phyloP scores from a whole-genome alignment of 441 rosid genomes.

The Pelargonium myrrhifolium region DNA sequence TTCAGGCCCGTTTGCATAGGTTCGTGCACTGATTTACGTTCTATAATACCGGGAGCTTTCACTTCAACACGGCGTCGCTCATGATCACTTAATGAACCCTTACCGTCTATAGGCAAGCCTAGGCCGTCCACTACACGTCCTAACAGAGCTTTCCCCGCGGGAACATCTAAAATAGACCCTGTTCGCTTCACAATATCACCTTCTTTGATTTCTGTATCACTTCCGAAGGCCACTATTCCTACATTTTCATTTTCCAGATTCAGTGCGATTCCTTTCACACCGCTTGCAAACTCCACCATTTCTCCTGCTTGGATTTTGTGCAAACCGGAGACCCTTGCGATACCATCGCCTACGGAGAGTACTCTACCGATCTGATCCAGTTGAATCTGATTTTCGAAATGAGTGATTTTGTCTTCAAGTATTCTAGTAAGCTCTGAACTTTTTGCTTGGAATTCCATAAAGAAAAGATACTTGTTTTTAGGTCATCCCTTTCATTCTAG shows the following conservation, averaged over 20 bases:
- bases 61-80: background rate
- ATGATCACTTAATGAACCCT: background rate
- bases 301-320: background rate
- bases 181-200: background rate
- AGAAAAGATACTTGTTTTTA: too few relatives aligned
- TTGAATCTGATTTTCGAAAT: too few relatives aligned
- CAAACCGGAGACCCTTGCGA: background rate
- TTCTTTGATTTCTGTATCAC: background rate
- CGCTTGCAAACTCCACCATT: conserved; percentile 4
- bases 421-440: too few relatives aligned
- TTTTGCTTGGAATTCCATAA: too few relatives aligned
- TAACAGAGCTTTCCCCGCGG: background rate
- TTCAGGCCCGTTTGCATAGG: too few relatives aligned
- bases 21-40: too few relatives aligned
- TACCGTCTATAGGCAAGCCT: background rate
- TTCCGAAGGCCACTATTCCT: background rate
- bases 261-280: conserved; percentile 13
- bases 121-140: background rate
- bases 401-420: too few relatives aligned
- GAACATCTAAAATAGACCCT: background rate
- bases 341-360: background rate
- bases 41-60: background rate
- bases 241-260: conserved; percentile 17
- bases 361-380: too few relatives aligned
- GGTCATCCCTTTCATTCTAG: too few relatives aligned